phyloP scores from a whole-genome alignment of 768 basidiomycete species.

The Pleurotus pulmonarius region DNA sequence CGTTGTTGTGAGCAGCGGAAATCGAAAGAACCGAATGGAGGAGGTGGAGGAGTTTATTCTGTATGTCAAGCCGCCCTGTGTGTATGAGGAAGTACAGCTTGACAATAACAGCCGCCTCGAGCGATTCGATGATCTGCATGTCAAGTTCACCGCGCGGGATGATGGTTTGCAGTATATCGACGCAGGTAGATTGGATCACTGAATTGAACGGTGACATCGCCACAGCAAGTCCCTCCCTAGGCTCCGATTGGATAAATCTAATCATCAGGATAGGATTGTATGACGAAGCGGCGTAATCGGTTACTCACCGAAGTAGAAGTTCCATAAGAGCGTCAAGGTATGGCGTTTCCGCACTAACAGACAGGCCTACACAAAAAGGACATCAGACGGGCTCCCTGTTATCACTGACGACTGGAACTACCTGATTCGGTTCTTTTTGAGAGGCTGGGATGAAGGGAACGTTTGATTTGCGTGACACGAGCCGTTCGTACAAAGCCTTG shows the following conservation, averaged over 20 bases:
- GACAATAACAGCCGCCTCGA: slow-evolving; percentile 69
- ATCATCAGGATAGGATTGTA: neutral
- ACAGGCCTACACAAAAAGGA: slow-evolving; percentile 28
- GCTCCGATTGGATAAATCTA: slow-evolving; percentile 80
- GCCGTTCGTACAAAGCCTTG: slow-evolving; percentile 82
- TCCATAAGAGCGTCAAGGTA: slow-evolving; percentile 80
- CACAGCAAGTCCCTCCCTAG: slow-evolving; percentile 39
- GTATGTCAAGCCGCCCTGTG: slow-evolving; percentile 68
- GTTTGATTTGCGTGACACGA: slow-evolving; percentile 56
- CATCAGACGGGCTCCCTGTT: neutral
- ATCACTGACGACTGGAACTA: slow-evolving; percentile 23
- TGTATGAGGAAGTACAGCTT: slow-evolving; percentile 79
- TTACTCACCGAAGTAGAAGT: slow-evolving; percentile 63
- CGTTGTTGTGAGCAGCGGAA: slow-evolving; percentile 37
- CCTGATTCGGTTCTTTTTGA: slow-evolving; percentile 58
- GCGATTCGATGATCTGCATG: slow-evolving; percentile 46
- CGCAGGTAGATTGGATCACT: slow-evolving; percentile 65
- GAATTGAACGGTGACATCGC: slow-evolving; percentile 62
- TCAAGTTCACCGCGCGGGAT: slow-evolving; percentile 82
- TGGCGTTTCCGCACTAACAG: slow-evolving; percentile 43
- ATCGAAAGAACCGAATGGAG: slow-evolving; percentile 83
- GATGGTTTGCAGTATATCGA: slow-evolving; percentile 82
- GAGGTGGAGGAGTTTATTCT: slow-evolving; percentile 90
- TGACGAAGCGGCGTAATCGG: neutral
- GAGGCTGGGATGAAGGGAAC: slow-evolving; percentile 62